Base-by-base conservation (phyloP, 768 basidiomycete genomes). In the Aureoboletus auriporus region DNA sequence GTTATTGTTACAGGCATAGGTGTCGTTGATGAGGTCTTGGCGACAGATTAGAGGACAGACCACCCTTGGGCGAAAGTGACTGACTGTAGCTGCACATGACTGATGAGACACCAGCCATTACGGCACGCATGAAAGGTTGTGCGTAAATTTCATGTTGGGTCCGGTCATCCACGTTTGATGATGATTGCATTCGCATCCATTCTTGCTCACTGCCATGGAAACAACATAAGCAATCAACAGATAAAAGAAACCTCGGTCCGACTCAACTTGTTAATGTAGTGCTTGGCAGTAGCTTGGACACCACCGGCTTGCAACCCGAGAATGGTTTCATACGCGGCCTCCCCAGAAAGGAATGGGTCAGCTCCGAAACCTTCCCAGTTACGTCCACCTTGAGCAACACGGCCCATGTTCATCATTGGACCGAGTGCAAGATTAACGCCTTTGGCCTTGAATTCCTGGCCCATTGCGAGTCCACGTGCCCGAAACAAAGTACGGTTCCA, bases 321-420 rank as follows among this genome's bases (percentile, higher is more conserved):
- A 45, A 94, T 79, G 1, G 91, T 94, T 66, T 92, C 87, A 40
- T 75, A 82, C 3, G 82, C 76, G 6, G 72, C 74, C 60, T 89
- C 90, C 11, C 93, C 91, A n/a, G 79, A 59, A 13, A 95, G 71
- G 70, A 82, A 95, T 0, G 93, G 93, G 64, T 96, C 93, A 9
- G 79, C 90, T 28, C 93, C 92, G 49, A 93, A 93, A n/a, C 90
- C 91, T 73, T 95, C 93, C 89, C 91, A 95, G 66, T 93, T 92
- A 27, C 93, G 75, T 14, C 93, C 93, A 7, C 86, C 90, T 54
- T 79, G 74, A 3, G 87, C 83, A 16, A 84, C 68, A 14, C 89
- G 80, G 1, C 85, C 88, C 72, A 94, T 79, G 63, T 93, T 93
- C 82, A 90, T 93, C 85, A 89, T 89, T 0, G 90, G 79, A 27